These are phyloP conservation scores for Aspergillus proliferans DNA, from an alignment of 2,329 filamentous ascomycete genomes.

Conservation along the genomic window DNA sequence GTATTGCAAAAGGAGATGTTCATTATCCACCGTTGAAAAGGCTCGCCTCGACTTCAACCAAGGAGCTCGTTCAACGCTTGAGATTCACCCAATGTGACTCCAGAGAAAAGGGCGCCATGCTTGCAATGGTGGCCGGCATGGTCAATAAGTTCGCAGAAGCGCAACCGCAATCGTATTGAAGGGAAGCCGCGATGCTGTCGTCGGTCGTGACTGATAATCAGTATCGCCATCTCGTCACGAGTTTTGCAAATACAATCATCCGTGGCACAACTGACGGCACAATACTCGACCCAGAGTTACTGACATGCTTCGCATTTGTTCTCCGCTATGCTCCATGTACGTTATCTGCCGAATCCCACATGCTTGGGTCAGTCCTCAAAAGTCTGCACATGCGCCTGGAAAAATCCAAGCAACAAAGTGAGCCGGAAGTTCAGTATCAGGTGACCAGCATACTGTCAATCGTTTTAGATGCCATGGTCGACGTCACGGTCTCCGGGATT, in stretches of 20 bases:
- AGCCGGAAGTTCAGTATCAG: constrained; percentile 3
- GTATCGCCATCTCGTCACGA: neutral
- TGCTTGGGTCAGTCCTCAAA: neutral
- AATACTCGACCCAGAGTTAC: neutral
- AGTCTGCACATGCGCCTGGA: neutral
- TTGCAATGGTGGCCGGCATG: neutral
- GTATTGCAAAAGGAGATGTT: no score
- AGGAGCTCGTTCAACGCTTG: neutral
- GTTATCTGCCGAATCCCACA: neutral
- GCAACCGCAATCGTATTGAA: neutral
- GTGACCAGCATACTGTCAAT: neutral
- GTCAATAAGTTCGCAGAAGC: neutral
- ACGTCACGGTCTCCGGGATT: constrained; percentile 2
- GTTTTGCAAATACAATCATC: neutral
- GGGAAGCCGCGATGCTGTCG: neutral
- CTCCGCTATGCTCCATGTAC: neutral
- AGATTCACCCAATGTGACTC: neutral
- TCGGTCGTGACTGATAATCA: neutral
- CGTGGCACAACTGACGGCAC: neutral
- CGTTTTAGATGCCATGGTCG: constrained; percentile 4
- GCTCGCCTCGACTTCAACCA: neutral
- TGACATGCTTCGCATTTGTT: neutral
- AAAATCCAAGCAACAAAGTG: neutral
- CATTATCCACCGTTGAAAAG: no score
- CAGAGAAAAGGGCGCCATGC: neutral